Evolutionary conservation across 106 monocot genomes (phyloP), one percentile per base, ranked within the genome.

Genomic region (Dioscorea alata): DNA sequence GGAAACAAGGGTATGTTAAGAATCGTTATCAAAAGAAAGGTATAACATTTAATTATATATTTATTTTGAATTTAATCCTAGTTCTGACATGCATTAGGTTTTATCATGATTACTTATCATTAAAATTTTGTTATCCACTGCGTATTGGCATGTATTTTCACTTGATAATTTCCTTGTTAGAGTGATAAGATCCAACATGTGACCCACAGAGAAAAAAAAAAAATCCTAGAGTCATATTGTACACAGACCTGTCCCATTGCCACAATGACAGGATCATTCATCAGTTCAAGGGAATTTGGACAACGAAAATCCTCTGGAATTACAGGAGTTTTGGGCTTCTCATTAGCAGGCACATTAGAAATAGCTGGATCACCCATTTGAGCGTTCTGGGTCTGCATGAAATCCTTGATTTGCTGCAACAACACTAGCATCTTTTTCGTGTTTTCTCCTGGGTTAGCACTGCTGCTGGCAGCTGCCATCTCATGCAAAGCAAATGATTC

Each of bases 181-280:
- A n/a, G n/a, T n/a, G n/a, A n/a, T n/a, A n/a, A n/a, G n/a, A n/a
- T n/a, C n/a, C n/a, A n/a, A n/a, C n/a, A n/a, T n/a, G n/a, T n/a
- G 14, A 48, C 6, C 8, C 1, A 16, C 2, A 33, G 12, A n/a
- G n/a, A n/a, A n/a, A n/a, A 33, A 1, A 48, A 0, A 20, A 48
- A 34, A 34, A 34, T 34, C 7, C 34, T 34, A 34, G 34, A 16
- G 24, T 24, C 22, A 48, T 8, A 12, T 20, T 2, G 51, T 19
- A 60, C 9, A 71, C 35, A 60, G 51, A 92, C 92, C 92, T 92
- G 92, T 71, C 92, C 92, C 28, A 88, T 92, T 51, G 88, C 68
- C 12, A 92, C 88, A 68, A 92, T 92, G 35, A 92, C 88, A 21
- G 92, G 92, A 78, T 92, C 92, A 56, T 81, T 85, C 92, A 92